Percentiles rank a stretch among this genome's conserved stretches.
Conservation (phyloP, 495 filamentous ascomycete genomes). For the Lepraria neglecta region DNA sequence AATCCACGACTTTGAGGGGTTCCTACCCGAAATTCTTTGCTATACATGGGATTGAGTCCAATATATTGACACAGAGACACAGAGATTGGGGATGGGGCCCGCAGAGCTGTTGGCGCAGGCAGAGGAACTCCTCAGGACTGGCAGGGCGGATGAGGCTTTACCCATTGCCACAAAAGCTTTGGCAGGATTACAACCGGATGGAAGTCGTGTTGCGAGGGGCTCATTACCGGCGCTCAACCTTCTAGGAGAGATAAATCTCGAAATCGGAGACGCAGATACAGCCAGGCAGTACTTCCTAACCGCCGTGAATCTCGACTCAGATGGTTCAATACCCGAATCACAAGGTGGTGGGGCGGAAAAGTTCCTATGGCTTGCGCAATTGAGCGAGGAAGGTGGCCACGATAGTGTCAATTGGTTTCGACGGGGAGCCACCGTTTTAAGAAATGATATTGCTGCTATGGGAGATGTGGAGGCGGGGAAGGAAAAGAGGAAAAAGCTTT, state of each 20-base stretch:
- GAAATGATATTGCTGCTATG: slow-evolving; percentile 55
- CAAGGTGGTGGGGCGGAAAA: slow-evolving; percentile 84
- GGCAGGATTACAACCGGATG: not conserved
- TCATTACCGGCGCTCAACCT: slow-evolving; percentile 62
- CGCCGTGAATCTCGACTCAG: slow-evolving; percentile 66
- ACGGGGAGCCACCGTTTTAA: slow-evolving; percentile 64
- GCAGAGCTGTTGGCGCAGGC: slow-evolving; percentile 3
- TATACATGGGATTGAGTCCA: not conserved
- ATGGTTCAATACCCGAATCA: slow-evolving; percentile 53
- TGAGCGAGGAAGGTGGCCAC: slow-evolving; percentile 76
- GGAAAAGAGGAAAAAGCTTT: slow-evolving; percentile 72
- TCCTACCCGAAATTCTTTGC: no score
- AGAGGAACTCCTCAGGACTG: not conserved
- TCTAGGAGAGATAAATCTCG: slow-evolving; percentile 77
- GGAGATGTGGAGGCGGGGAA: slow-evolving; percentile 33
- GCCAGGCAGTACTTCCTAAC: slow-evolving; percentile 62
- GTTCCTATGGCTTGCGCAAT: slow-evolving; percentile 91
- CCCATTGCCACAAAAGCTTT: not conserved
- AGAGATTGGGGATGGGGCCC: not conserved
- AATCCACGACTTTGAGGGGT: no score
- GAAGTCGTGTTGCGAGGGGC: not conserved
- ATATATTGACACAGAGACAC: not conserved
- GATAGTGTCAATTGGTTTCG: slow-evolving; percentile 87
- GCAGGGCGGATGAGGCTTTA: slow-evolving; percentile 10
- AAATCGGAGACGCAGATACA: slow-evolving; percentile 68